These are phyloP conservation scores for Lactarius pseudohatsudake DNA, from an alignment of 768 basidiomycete species.

Conservation along the genomic window DNA sequence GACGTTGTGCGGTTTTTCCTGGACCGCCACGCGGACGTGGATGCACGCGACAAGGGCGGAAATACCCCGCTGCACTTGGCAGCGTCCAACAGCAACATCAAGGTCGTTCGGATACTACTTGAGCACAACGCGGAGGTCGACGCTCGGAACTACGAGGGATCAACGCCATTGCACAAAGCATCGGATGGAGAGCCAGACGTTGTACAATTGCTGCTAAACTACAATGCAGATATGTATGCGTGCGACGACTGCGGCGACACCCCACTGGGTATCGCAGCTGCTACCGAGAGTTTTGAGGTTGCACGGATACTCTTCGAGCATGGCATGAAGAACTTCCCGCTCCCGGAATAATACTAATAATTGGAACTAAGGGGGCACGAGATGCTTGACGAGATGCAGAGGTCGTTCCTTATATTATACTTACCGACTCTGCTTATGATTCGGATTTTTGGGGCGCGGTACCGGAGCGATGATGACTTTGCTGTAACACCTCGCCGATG, in stretches of 20 bases:
- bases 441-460: too few relatives aligned
- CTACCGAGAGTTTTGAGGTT: background rate
- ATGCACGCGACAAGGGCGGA: background rate
- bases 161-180: background rate
- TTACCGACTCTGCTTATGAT: too few relatives aligned
- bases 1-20: background rate
- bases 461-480: too few relatives aligned
- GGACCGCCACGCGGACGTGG: background rate
- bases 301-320: background rate
- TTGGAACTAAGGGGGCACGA: too few relatives aligned
- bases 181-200: background rate
- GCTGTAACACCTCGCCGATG: too few relatives aligned
- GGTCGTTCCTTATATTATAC: too few relatives aligned
- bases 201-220: background rate
- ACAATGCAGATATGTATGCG: background rate
- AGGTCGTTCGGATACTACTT: background rate
- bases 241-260: background rate
- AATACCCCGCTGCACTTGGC: background rate
- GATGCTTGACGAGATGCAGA: too few relatives aligned
- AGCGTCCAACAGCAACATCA: background rate
- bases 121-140: background rate
- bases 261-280: background rate
- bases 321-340: background rate
- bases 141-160: background rate
- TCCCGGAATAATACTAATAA: background rate